These are phyloP conservation scores for Clavispora carvajalis DNA, from an alignment of 805 yeast species.

Conservation along the genomic window DNA sequence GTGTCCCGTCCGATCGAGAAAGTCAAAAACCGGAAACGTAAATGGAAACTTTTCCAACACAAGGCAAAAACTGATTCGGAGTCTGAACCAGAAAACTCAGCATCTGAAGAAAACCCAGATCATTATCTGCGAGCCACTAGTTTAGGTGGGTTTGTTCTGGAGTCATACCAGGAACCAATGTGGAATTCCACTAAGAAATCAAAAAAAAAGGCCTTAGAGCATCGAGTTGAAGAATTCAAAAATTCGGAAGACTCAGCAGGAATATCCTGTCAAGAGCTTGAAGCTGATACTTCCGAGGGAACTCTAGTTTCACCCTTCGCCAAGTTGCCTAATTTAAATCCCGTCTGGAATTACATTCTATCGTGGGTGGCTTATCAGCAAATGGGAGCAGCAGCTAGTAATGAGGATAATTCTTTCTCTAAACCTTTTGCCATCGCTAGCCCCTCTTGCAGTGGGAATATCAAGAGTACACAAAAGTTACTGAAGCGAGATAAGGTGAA, in stretches of 20 bases:
- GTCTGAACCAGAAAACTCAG: not conserved
- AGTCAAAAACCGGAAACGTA: not conserved
- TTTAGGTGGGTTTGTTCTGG: not conserved
- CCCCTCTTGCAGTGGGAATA: not conserved
- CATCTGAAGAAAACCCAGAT: not conserved
- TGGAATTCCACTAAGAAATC: not conserved
- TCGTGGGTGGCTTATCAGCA: slow-evolving; percentile 30
- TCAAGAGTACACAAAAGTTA: not conserved
- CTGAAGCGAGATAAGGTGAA: not conserved
- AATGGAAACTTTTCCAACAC: not conserved
- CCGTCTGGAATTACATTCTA: slow-evolving; percentile 33
- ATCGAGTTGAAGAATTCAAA: not conserved
- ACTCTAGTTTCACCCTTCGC: slow-evolving; percentile 4
- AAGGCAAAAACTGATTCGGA: not conserved
- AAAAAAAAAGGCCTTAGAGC: not conserved
- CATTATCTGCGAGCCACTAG: not conserved
- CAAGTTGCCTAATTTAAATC: slow-evolving; percentile 24
- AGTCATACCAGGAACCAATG: not conserved
- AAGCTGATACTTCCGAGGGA: not conserved
- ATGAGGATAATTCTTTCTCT: not conserved
- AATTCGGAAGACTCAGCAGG: not conserved
- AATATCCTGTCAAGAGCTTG: not conserved
- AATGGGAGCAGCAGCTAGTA: not conserved
- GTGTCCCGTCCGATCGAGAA: too few relatives aligned
- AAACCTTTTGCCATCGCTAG: not conserved